Evolutionary conservation across 768 basidiomycete species (phyloP).

Genomic region (Naganishia friedmannii): DNA sequence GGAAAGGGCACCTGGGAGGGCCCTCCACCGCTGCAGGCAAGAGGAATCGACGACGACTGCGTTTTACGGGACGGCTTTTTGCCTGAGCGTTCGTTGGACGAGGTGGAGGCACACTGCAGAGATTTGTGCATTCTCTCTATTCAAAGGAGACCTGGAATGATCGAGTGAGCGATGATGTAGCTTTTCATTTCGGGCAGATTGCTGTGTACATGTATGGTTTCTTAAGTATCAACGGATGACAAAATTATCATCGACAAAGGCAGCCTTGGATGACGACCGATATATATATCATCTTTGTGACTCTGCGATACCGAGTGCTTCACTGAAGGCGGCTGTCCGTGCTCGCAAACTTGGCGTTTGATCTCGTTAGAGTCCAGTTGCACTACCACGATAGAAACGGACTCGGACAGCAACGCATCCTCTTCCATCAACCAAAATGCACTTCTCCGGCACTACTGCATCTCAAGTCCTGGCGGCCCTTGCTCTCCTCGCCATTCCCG

Average conservation of each 20-base stretch:
- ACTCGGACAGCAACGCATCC: background rate
- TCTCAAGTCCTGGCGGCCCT: background rate
- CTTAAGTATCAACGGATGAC: background rate
- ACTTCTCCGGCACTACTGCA: background rate
- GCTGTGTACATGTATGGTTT: too few species aligned
- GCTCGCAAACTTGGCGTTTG: too few species aligned
- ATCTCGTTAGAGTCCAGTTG: too few species aligned
- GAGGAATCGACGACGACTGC: too few species aligned
- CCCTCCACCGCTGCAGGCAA: too few species aligned
- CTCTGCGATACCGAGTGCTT: too few species aligned
- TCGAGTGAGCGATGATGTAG: constrained; percentile 8
- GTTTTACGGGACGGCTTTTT: too few species aligned
- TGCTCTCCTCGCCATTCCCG: background rate
- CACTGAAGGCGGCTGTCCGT: background rate
- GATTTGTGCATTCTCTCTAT: background rate
- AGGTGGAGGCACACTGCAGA: too few species aligned
- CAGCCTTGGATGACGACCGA: too few species aligned
- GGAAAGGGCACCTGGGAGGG: too few species aligned
- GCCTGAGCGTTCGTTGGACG: too few species aligned
- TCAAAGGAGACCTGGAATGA: background rate
- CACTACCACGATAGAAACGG: background rate
- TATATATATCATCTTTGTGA: too few species aligned
- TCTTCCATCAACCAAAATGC: constrained; percentile 16
- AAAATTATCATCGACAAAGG: background rate
- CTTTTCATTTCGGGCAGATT: background rate